Evolutionary conservation across 2,329 filamentous ascomycete species (phyloP), one percentile per base, ranked within the genome.

Genomic region (Elsinoe necatrix): DNA sequence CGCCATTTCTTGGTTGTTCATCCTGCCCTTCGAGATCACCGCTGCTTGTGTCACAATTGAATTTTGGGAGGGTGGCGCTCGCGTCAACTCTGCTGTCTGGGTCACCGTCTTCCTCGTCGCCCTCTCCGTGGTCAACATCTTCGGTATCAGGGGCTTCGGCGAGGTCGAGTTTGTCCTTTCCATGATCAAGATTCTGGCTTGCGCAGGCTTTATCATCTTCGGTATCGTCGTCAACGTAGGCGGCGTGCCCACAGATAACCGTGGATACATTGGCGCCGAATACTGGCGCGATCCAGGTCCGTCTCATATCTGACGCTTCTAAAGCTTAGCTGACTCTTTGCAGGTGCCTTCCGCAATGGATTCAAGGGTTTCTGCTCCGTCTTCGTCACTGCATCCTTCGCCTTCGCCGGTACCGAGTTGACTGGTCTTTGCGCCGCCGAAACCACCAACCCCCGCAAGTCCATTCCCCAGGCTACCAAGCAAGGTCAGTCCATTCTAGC

Each of bases 331-430:
- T n/a, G n/a, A n/a, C n/a, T n/a, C n/a, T n/a, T n/a, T n/a, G n/a
- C n/a, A n/a, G 64, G 65, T 23, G 67, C 66, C 12, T 78, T 79
- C 66, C 61, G 65, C 51, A 75, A 83, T 64, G 81, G 81, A 4
- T 84, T 85, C 73, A 79, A 82, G 68, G 82, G 82, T 39, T 78
- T 84, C 63, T 84, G 80, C 67, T 75, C 75, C 58, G 80, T 83
- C 43, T 84, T 84, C 64, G 80, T 84, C 57, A 83, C 80, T 25
- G 80, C 80, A n/a, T 79, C 81, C 2, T 84, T 84, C 62, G 75
- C 80, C 48, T 84, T 83, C 67, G 75, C 77, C 43, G 81, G 82
- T 61, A 83, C 80, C 21, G 82, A 84, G 67, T 70, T 84, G 37
- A 64, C 62, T 21, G 75, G 76, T 60, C 68, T 78, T 34, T 74